Conservation (phyloP, 352 stramenopile genomes). For the Phytophthora lateralis region DNA sequence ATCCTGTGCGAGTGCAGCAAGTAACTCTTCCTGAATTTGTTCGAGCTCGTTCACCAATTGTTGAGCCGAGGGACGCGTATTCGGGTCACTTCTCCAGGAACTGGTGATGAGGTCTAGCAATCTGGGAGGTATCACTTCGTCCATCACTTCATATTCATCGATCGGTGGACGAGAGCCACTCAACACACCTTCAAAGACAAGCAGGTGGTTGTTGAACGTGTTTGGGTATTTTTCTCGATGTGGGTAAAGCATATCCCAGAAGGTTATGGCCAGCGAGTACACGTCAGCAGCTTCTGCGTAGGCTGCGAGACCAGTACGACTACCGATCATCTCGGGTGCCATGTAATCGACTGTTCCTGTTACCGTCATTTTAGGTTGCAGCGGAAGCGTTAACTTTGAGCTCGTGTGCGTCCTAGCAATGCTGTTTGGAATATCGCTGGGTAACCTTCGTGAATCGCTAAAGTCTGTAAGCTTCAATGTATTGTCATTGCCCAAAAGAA, state of each 20-base stretch:
- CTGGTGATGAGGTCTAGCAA: conserved; percentile 57
- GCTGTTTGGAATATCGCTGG: conserved; percentile 13
- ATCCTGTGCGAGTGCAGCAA: conserved; percentile 43
- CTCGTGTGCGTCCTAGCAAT: background rate
- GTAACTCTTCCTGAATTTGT: conserved; percentile 55
- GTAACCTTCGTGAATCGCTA: conserved; percentile 49
- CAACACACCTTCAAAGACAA: conserved; percentile 53
- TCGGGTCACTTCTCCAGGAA: conserved; percentile 54
- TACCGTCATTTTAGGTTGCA: conserved; percentile 51
- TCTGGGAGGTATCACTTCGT: conserved; percentile 29
- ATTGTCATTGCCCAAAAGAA: conserved; percentile 46
- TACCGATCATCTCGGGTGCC: conserved; percentile 69
- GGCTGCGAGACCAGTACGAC: conserved; percentile 38
- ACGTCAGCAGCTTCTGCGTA: conserved; percentile 71
- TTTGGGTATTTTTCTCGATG: conserved; percentile 48
- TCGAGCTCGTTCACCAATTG: conserved; percentile 52
- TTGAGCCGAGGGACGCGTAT: conserved; percentile 40
- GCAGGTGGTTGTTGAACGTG: conserved; percentile 43
- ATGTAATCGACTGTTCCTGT: conserved; percentile 75
- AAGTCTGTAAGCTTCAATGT: conserved; percentile 66
- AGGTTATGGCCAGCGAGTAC: conserved; percentile 69
- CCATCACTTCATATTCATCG: conserved; percentile 5
- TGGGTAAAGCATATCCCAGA: conserved; percentile 76
- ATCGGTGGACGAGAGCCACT: conserved; percentile 45
- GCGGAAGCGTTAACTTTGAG: background rate